These are phyloP conservation scores for Polychaeton citri DNA, from an alignment of 2,329 filamentous ascomycete species.

Conservation along the genomic window DNA sequence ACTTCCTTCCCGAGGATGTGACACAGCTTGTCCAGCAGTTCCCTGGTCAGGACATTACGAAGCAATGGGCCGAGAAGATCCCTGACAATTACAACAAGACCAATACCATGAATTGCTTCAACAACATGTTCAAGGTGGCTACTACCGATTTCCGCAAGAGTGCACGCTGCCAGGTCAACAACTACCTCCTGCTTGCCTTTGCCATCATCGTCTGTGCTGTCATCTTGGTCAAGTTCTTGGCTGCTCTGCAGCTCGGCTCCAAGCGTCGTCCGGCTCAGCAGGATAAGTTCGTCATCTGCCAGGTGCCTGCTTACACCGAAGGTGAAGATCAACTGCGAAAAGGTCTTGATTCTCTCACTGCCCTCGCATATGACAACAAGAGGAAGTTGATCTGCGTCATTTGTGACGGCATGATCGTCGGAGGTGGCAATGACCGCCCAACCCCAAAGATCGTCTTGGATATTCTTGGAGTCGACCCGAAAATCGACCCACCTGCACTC, in stretches of 20 bases:
- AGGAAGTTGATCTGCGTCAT: conserved; percentile 92
- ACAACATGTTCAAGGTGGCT: conserved; percentile 72
- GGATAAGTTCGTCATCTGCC: conserved; percentile 98
- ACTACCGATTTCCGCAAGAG: conserved; percentile 71
- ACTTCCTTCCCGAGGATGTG: conserved; percentile 60
- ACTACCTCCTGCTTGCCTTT: conserved; percentile 78
- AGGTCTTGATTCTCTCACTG: conserved; percentile 85
- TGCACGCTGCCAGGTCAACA: conserved; percentile 71
- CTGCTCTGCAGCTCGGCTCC: conserved; percentile 83
- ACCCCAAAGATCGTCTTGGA: conserved; percentile 97
- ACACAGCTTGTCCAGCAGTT: conserved; percentile 58
- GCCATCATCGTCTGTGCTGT: conserved; percentile 71
- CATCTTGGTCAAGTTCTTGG: conserved; percentile 77
- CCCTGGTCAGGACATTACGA: conserved; percentile 65
- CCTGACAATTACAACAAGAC: conserved; percentile 35
- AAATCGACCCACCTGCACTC: conserved; percentile 85
- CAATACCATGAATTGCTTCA: conserved; percentile 69
- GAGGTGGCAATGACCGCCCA: conserved; percentile 87
- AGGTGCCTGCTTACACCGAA: conserved; percentile 95
- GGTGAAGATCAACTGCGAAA: conserved; percentile 90
- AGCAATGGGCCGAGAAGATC: conserved; percentile 45
- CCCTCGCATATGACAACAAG: conserved; percentile 95
- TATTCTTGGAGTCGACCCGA: conserved; percentile 92
- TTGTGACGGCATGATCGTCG: conserved; percentile 94
- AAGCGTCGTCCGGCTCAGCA: conserved; percentile 81